These are phyloP conservation scores for Alloteropsis angusta DNA, from an alignment of 202 grass and related monocot species.

Conservation along the genomic window DNA sequence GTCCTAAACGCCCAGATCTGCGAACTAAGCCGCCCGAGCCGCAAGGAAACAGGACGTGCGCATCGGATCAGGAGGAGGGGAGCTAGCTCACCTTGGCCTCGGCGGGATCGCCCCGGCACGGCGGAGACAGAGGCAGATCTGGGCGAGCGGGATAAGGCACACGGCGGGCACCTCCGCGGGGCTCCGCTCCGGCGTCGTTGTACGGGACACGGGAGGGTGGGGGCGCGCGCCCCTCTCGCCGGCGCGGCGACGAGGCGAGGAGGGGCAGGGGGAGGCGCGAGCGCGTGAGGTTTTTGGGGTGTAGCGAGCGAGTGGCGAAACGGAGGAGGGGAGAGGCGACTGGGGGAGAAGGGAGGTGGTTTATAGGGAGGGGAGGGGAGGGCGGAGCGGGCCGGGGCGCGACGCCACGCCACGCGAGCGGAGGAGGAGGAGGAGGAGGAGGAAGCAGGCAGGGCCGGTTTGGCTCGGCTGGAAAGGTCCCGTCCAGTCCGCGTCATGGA, in stretches of 20 bases:
- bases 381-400: too few species aligned
- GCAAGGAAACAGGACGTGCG: not conserved
- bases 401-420: not conserved
- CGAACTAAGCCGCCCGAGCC: not conserved
- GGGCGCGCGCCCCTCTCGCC: slow-evolving; percentile 4
- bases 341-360: not conserved
- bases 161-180: not conserved
- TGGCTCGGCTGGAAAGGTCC: not conserved
- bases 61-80: slow-evolving; percentile 6
- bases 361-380: not conserved
- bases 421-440: not conserved
- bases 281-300: slow-evolving; percentile 32
- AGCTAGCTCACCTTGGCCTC: slow-evolving; percentile 15
- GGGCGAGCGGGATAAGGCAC: not conserved
- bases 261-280: not conserved
- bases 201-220: not conserved
- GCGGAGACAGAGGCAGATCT: slow-evolving; percentile 2
- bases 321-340: too few species aligned
- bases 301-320: not conserved
- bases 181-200: not conserved
- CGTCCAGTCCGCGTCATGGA: not conserved
- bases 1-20: slow-evolving; percentile 26
- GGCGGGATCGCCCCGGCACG: slow-evolving; percentile 15
- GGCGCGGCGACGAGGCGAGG: not conserved
- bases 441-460: not conserved